A percentile compares a stretch with the other conserved stretches of the same genome.
phyloP scores from a whole-genome alignment of 768 basidiomycete species.

The Mrakia gelida region DNA sequence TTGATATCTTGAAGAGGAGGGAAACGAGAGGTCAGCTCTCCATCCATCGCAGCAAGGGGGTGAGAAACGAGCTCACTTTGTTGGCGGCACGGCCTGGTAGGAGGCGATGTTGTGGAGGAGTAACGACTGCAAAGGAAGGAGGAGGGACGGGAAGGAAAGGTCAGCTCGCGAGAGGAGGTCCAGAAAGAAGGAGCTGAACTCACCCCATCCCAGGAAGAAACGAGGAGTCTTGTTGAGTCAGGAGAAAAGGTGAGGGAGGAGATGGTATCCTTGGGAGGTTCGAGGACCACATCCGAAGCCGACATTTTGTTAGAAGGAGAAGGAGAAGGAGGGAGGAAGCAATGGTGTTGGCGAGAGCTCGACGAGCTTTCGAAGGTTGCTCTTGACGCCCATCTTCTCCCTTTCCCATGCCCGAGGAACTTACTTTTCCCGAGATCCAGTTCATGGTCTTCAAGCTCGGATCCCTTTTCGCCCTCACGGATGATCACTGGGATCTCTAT shows the following conservation, averaged over 20 bases:
- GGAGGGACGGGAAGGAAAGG: background rate
- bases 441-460: no score
- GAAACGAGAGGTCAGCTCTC: background rate
- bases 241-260: conserved; percentile 78
- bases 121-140: background rate
- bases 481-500: no score
- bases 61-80: background rate
- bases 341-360: background rate
- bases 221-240: conserved; percentile 71
- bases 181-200: conserved; percentile 35
- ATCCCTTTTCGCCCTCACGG: no score
- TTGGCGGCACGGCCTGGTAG: conserved; percentile 11
- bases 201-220: conserved; percentile 85
- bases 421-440: no score
- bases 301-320: background rate
- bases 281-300: conserved; percentile 39
- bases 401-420: no score
- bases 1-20: background rate
- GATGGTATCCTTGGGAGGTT: conserved; percentile 75
- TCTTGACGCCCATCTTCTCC: no score
- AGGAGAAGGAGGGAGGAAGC: background rate
- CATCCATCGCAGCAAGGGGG: background rate
- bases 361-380: no score
- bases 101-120: conserved; percentile 16
- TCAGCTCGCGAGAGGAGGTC: background rate